Evolutionary conservation across 768 basidiomycete genomes (phyloP).

Genomic region (Pholiota microspora): DNA sequence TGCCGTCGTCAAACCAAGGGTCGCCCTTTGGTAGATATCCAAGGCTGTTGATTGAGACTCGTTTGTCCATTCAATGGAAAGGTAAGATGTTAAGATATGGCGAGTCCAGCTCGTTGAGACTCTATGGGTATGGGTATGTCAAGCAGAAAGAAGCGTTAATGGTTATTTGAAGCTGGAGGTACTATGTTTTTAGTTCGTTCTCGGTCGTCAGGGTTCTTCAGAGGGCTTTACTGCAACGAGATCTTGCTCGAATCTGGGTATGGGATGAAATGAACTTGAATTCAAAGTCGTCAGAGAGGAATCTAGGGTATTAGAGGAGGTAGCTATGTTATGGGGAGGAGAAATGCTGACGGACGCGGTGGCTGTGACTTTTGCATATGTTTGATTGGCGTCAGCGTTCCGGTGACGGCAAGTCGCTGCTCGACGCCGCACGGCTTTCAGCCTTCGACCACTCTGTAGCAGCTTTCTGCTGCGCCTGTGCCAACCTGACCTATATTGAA

Average conservation of each 20-base stretch:
- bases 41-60: neutral
- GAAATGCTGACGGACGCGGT: neutral
- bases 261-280: neutral
- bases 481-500: too few species aligned
- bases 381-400: too few species aligned
- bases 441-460: neutral
- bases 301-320: neutral
- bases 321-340: neutral
- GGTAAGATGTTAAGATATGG: neutral
- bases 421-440: neutral
- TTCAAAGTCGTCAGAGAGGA: neutral
- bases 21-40: conserved; percentile 15
- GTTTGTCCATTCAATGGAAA: neutral
- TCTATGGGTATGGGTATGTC: neutral
- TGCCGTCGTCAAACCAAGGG: conserved; percentile 64
- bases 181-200: neutral
- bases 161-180: neutral
- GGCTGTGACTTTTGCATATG: neutral
- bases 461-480: neutral
- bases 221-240: neutral
- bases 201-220: neutral
- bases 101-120: neutral
- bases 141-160: neutral
- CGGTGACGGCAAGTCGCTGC: neutral
- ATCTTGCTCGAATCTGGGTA: neutral